A percentile compares a stretch with the other conserved stretches of the same genome.
Conservation (phyloP, 306 rosid genomes). For the Vicia faba region DNA sequence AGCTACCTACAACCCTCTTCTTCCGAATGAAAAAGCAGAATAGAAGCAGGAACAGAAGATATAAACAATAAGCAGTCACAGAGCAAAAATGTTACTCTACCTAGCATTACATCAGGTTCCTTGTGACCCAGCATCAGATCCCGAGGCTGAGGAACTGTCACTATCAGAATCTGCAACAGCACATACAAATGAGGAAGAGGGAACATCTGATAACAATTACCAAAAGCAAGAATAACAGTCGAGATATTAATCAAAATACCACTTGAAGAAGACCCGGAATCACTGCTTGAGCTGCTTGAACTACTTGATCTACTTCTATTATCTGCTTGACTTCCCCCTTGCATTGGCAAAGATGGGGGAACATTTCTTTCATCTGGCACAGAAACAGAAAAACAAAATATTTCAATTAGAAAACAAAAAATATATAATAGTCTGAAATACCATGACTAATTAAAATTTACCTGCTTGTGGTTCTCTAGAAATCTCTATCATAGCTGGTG, state of each 20-base stretch:
- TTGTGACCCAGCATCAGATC: conserved; percentile 80
- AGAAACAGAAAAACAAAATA: background rate
- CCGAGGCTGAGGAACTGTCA: conserved; percentile 93
- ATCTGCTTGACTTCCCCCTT: conserved; percentile 58
- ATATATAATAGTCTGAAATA: conserved; percentile 24
- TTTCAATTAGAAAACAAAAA: conserved; percentile 20
- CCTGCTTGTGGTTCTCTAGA: conserved; percentile 63
- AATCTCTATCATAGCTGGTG: conserved; percentile 45
- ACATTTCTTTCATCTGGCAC: conserved; percentile 59
- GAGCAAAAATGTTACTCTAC: conserved; percentile 46
- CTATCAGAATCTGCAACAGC: conserved; percentile 84
- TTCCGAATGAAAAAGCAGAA: background rate
- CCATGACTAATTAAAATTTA: conserved; percentile 36
- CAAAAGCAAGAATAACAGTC: background rate
- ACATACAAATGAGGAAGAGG: conserved; percentile 29
- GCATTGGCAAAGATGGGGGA: conserved; percentile 56
- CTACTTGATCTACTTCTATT: conserved; percentile 92
- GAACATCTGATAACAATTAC: conserved; percentile 28
- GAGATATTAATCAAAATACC: conserved; percentile 58
- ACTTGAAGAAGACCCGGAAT: conserved; percentile 93
- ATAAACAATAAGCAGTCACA: conserved; percentile 17
- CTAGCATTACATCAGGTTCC: conserved; percentile 55
- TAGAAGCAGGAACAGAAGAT: conserved; percentile 9
- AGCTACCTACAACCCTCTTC: conserved; percentile 12
- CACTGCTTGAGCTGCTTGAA: conserved; percentile 95